phyloP scores from a whole-genome alignment of 129 eudicot species.

The Saposhnikovia divaricata region DNA sequence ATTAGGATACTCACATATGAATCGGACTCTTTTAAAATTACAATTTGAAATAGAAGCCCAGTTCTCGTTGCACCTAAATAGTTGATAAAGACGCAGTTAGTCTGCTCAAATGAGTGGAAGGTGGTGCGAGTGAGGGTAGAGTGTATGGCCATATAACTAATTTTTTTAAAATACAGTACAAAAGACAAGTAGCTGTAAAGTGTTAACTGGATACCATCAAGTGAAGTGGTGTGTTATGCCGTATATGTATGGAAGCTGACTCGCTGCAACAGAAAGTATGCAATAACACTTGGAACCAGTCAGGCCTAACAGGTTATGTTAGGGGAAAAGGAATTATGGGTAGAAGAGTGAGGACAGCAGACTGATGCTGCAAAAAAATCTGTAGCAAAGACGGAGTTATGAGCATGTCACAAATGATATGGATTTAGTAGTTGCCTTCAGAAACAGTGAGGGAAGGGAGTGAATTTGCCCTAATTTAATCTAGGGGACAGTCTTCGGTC shows the following conservation, averaged over 20 bases:
- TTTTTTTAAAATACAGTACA: not conserved
- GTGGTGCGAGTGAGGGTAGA: not conserved
- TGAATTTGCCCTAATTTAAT: not conserved
- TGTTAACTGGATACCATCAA: not conserved
- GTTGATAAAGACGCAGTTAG: not conserved
- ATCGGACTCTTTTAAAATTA: not conserved
- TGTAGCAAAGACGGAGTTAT: not conserved
- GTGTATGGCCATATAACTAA: not conserved
- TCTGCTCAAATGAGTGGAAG: not conserved
- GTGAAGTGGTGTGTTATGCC: not conserved
- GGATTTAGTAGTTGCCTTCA: not conserved
- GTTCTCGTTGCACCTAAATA: not conserved
- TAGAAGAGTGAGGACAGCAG: not conserved
- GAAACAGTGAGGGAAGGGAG: not conserved
- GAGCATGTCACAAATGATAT: not conserved
- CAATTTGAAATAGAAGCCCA: not conserved
- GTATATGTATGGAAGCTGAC: not conserved
- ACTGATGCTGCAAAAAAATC: not conserved
- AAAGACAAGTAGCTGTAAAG: not conserved
- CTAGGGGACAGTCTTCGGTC: not conserved
- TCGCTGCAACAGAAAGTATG: constrained; percentile 4
- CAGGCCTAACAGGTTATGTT: not conserved
- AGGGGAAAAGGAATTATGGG: not conserved
- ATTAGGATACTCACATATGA: not conserved
- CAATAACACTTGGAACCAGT: not conserved